Conservation (phyloP, 352 stramenopile genomes). For the Blastocystis sp. region DNA sequence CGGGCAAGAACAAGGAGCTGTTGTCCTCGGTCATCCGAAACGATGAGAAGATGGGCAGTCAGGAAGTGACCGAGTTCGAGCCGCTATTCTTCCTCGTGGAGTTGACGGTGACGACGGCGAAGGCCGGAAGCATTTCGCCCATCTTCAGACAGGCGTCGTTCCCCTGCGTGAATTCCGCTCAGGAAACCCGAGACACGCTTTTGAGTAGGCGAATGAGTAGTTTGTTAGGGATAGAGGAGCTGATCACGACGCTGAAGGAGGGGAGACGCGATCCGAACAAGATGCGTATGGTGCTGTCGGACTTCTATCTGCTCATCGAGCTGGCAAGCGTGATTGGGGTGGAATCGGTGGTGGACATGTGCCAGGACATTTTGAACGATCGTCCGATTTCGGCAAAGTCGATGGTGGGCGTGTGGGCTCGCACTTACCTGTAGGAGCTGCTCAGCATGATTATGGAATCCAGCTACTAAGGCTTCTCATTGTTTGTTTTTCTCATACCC, state of each 20-base stretch:
- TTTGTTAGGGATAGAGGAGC: slow-evolving; percentile 14
- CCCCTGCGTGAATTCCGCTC: slow-evolving; percentile 12
- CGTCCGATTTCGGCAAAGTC: slow-evolving; percentile 17
- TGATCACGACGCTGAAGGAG: slow-evolving; percentile 16
- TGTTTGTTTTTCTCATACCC: background rate
- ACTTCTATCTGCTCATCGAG: slow-evolving; percentile 58
- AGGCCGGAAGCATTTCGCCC: background rate
- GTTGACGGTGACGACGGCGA: slow-evolving; percentile 31
- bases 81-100: slow-evolving; percentile 66
- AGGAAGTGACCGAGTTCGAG: slow-evolving; percentile 62
- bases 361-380: background rate
- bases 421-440: background rate
- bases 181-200: slow-evolving; percentile 35
- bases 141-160: slow-evolving; percentile 8
- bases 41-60: slow-evolving; percentile 55
- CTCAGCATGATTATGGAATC: slow-evolving; percentile 20
- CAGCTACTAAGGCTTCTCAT: slow-evolving; percentile 10
- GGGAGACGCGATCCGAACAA: background rate
- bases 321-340: slow-evolving; percentile 25
- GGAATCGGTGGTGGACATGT: slow-evolving; percentile 38
- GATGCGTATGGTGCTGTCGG: slow-evolving; percentile 16
- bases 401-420: background rate
- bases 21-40: slow-evolving; percentile 61
- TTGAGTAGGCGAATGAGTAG: background rate
- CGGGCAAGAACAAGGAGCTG: background rate